These are phyloP conservation scores for Spathaspora sp. DNA, from an alignment of 1,139 yeast species.

Conservation along the genomic window DNA sequence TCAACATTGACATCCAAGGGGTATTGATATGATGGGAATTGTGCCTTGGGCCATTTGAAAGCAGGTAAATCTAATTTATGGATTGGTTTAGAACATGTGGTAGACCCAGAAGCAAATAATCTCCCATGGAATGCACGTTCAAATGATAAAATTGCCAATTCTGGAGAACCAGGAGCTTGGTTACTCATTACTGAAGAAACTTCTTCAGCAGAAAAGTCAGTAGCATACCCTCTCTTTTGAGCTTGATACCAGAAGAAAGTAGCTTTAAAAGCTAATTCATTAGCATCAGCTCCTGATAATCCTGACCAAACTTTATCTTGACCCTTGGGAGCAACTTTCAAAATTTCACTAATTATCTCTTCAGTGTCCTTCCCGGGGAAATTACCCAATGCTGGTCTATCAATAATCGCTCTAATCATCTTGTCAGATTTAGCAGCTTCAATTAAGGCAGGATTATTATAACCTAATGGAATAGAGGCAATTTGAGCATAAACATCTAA, in stretches of 20 bases:
- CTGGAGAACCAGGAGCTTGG: conserved; percentile 73
- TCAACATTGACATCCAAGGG: conserved; percentile 56
- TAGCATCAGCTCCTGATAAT: conserved; percentile 80
- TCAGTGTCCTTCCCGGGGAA: conserved; percentile 67
- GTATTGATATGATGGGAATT: conserved; percentile 64
- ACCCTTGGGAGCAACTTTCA: conserved; percentile 71
- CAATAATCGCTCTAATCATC: conserved; percentile 66
- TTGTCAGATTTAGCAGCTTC: conserved; percentile 62
- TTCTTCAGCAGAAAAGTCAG: conserved; percentile 60
- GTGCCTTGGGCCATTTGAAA: conserved; percentile 76
- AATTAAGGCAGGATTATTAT: conserved; percentile 70
- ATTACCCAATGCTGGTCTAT: conserved; percentile 78
- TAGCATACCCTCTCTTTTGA: conserved; percentile 52
- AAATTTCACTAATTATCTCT: conserved; percentile 53
- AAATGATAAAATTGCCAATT: conserved; percentile 70
- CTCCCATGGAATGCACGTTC: conserved; percentile 82
- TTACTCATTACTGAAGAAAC: conserved; percentile 62
- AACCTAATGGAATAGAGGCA: conserved; percentile 76
- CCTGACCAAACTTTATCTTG: conserved; percentile 72
- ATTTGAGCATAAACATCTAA: conserved; percentile 78
- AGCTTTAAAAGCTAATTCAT: conserved; percentile 82
- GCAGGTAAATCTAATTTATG: conserved; percentile 80
- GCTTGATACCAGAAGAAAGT: conserved; percentile 76
- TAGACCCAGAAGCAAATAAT: conserved; percentile 73
- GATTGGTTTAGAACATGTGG: conserved; percentile 79